Conservation (phyloP, 257 asterid species). For the Fraxinus pennsylvanica region DNA sequence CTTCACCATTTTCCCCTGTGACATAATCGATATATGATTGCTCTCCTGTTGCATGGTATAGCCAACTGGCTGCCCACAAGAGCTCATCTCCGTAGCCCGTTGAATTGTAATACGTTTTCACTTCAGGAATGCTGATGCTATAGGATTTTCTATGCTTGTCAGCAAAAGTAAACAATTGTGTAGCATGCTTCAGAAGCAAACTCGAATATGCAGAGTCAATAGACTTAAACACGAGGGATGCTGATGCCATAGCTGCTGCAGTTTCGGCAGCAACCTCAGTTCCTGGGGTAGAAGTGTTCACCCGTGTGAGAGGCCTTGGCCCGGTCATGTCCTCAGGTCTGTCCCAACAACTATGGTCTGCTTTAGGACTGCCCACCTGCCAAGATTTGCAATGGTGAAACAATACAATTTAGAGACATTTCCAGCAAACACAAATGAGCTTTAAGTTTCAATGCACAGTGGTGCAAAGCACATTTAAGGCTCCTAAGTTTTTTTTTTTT, state of each 20-base stretch:
- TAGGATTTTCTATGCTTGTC: conserved; percentile 60
- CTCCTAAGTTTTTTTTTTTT: not conserved
- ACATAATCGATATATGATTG: conserved; percentile 52
- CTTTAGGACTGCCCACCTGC: conserved; percentile 69
- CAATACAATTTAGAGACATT: conserved; percentile 5
- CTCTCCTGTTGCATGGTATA: conserved; percentile 80
- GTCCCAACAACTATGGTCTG: conserved; percentile 83
- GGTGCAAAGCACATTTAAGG: not conserved
- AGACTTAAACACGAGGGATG: conserved; percentile 66
- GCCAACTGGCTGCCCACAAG: conserved; percentile 96
- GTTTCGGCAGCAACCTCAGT: conserved; percentile 89
- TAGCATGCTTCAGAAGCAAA: conserved; percentile 68
- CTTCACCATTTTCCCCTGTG: conserved; percentile 59
- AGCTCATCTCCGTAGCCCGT: conserved; percentile 94
- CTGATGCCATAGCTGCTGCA: conserved; percentile 89
- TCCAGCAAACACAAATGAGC: not conserved
- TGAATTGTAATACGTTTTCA: conserved; percentile 65
- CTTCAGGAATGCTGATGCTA: conserved; percentile 69
- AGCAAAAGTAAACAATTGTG: conserved; percentile 65
- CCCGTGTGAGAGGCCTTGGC: conserved; percentile 61
- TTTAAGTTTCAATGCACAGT: not conserved
- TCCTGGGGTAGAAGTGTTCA: conserved; percentile 68
- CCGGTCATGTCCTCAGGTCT: conserved; percentile 71
- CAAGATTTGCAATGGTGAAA: conserved; percentile 9
- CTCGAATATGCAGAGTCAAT: conserved; percentile 53